Evolutionary conservation across 2,329 filamentous ascomycete genomes (phyloP).

Genomic region (Raffaelea albimanens): DNA sequence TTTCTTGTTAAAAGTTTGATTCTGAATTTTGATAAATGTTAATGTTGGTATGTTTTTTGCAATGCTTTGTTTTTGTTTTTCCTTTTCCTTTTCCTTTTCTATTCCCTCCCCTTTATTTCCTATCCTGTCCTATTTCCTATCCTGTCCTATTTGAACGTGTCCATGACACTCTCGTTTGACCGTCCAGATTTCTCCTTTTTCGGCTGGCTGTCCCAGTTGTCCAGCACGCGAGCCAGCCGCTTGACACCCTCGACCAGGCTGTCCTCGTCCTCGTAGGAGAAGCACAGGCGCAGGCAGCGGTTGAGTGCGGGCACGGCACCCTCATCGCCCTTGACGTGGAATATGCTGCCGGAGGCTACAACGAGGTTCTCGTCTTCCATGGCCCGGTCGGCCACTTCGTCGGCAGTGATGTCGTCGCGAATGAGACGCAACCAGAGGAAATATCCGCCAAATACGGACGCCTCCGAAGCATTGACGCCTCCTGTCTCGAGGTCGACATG

Average conservation of each 20-base stretch:
- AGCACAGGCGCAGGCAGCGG: slow-evolving; percentile 57
- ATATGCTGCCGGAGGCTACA: slow-evolving; percentile 60
- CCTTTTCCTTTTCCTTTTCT: background rate
- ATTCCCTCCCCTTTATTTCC: background rate
- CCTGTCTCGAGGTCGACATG: slow-evolving; percentile 13
- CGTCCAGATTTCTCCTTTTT: background rate
- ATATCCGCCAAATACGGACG: slow-evolving; percentile 59
- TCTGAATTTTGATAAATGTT: too few relatives aligned
- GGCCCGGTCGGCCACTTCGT: slow-evolving; percentile 46
- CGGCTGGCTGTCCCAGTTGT: slow-evolving; percentile 9
- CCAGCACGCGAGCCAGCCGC: slow-evolving; percentile 21
- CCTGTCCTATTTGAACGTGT: background rate
- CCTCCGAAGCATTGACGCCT: background rate
- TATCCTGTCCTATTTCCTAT: background rate
- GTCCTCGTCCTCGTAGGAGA: slow-evolving; percentile 60
- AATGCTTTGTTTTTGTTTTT: too few relatives aligned
- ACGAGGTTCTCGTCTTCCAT: slow-evolving; percentile 54
- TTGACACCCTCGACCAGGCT: slow-evolving; percentile 57
- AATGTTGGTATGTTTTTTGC: too few relatives aligned
- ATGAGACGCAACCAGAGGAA: slow-evolving; percentile 73
- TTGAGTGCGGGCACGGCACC: slow-evolving; percentile 41
- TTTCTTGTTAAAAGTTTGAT: too few relatives aligned
- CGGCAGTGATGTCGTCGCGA: slow-evolving; percentile 33
- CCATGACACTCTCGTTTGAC: background rate
- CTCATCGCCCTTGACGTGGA: slow-evolving; percentile 54